Base-by-base conservation (phyloP, 441 rosid genomes). In the Pelargonium myrrhifolium region DNA sequence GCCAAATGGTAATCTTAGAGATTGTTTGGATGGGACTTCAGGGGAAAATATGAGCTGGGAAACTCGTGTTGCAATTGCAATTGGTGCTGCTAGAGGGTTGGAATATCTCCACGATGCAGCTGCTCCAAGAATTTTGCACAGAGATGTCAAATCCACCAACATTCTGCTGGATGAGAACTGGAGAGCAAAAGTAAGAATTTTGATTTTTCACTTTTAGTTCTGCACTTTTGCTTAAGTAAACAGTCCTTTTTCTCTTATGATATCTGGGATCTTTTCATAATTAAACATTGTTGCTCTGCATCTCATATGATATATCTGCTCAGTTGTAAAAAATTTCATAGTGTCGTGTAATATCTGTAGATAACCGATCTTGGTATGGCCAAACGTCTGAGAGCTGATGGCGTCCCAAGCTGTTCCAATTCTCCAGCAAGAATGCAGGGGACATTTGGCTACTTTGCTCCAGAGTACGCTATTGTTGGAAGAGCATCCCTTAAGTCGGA, bases 351-450 rank as follows among this genome's bases (percentile, higher is more conserved):
- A 71, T 11, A 61, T 60, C 2, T 77, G 82, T 86, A 93, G 97
- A 90, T 93, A 76, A 91, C 95, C 24, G 99, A 93, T 78, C 96
- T 93, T 76, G 99, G 99, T 53, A 89, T 93, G 99, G 99, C 99
- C 9, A 91, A 93, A 82, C 74, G 83, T 74, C 72, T 93, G 55
- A 81, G 85, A 67, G 87, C 85, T 24, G 99, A 93, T 70, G 97
- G 89, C 58, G 69, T 80, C 65, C 79, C 95, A 21, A 93, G 99
- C 66, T 79, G 85, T 79, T 85, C 95, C 59, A 93, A 75, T 81
- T 93, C 99, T 78, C 99, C 99, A 0, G 89, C 90, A 65, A 83
- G 96, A 77, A 83, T 93, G 80, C 97, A 91, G 76, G 99, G 99
- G 35, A 91, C 97, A 21, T 93, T 93, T 76, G 96, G 99, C 68